A percentile compares a stretch with the other conserved stretches of the same genome.
Evolutionary conservation across 352 stramenopile genomes (phyloP).

Genomic region (Nothophytophthora sp.): DNA sequence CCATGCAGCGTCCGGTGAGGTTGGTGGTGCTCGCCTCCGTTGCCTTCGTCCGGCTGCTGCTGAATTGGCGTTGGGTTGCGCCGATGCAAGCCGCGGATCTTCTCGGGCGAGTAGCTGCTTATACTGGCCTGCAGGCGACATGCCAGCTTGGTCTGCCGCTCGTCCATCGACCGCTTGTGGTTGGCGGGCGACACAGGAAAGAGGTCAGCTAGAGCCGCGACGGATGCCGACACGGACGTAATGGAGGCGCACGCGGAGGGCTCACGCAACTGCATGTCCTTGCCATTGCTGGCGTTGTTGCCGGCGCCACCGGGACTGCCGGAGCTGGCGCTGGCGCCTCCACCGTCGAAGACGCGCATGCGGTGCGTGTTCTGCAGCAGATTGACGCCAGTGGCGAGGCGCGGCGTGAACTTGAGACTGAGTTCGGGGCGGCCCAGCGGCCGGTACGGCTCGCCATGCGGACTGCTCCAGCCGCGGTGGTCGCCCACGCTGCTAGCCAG

Average conservation of each 20-base stretch:
- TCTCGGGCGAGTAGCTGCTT: slow-evolving; percentile 51
- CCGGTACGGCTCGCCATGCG: slow-evolving; percentile 67
- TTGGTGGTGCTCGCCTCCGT: slow-evolving; percentile 4
- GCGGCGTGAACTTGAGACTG: slow-evolving; percentile 65
- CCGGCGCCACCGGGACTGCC: neutral
- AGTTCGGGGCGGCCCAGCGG: slow-evolving; percentile 70
- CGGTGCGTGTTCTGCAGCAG: slow-evolving; percentile 39
- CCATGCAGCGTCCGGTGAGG: slow-evolving; percentile 2
- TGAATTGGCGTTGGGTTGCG: slow-evolving; percentile 5
- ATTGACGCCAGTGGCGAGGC: slow-evolving; percentile 35
- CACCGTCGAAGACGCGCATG: slow-evolving; percentile 22
- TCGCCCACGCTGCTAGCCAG: slow-evolving; percentile 5
- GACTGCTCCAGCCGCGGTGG: slow-evolving; percentile 65
- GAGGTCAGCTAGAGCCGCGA: slow-evolving; percentile 17
- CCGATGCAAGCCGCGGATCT: slow-evolving; percentile 27
- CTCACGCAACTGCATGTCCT: slow-evolving; percentile 16
- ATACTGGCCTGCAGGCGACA: slow-evolving; percentile 47
- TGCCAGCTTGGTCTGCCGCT: slow-evolving; percentile 56
- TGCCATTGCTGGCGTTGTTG: slow-evolving; percentile 6
- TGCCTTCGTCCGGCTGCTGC: neutral
- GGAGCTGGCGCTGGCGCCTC: neutral
- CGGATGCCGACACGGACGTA: neutral
- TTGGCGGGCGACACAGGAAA: slow-evolving; percentile 20
- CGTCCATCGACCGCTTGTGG: slow-evolving; percentile 39
- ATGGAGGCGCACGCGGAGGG: neutral